Base-by-base conservation (phyloP, 805 yeast genomes). In the Wickerhamiella shivajii region DNA sequence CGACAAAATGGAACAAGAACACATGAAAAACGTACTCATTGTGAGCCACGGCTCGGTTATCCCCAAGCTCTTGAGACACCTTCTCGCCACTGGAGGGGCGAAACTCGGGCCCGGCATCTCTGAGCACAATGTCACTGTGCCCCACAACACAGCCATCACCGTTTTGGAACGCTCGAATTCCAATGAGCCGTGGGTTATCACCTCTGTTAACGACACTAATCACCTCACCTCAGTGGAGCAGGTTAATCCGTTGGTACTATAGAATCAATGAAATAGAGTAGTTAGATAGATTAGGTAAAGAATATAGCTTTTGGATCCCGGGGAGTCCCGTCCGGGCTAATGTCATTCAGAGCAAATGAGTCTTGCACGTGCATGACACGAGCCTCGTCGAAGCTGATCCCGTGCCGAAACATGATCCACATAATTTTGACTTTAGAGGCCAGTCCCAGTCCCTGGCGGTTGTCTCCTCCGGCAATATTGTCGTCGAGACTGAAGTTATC, bases 251-350 rank as follows among this genome's bases (percentile, higher is more conserved):
- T 12, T 24, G 5, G 27, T 24, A 5, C 18, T 24, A 4, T 24
- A n/a, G n/a, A n/a, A n/a, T n/a, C n/a, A n/a, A 20, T 20, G 13
- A 18, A 28, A 6, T 6, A n/a, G 17, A 18, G 7, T 18, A 28
- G 13, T 18, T 18, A 3, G 13, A 28, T 7, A 17, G 13, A 3
- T 12, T 18, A 33, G 5, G 28, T 15, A 16, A 33, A 54, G 24
- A 49, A 43, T 2, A 74, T 69, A 2, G 76, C 66, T 42, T 66
- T 69, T 1, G 84, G 80, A 41, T 77, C 85, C 24, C 61, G 42
- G 1, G 85, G 85, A 31, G 67, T 52, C 0, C 87, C 87, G 50
- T 75, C 74, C 0, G 69, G 63, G 2, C 67, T 76, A 26, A 78
- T 71, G 8, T 61, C 64, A 47, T 75, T 65, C 11, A 57, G 50